Percentiles rank a stretch among this genome's conserved stretches.
Evolutionary conservation across 2,329 filamentous ascomycete species (phyloP).

Genomic region (Xylaria digitata): DNA sequence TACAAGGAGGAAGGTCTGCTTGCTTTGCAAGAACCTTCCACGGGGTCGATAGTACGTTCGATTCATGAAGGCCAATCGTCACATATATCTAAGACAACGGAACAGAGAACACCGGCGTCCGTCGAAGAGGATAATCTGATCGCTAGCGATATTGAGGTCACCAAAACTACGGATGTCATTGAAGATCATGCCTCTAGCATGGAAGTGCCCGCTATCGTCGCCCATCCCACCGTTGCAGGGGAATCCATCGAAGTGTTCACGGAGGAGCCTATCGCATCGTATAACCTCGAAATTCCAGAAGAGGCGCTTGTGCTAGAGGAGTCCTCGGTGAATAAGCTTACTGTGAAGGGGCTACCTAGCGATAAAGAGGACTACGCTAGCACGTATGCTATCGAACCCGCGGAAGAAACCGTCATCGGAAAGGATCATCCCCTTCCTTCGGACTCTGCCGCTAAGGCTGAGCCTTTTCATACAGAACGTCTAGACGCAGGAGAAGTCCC

Average conservation of each 20-base stretch:
- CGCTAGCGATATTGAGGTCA: neutral
- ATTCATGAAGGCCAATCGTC: too few species aligned
- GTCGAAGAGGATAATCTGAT: neutral
- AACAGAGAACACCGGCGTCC: neutral
- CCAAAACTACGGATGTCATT: neutral
- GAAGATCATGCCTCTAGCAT: neutral
- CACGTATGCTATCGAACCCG: neutral
- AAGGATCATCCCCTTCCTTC: neutral
- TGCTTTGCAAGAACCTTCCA: neutral
- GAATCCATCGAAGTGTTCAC: neutral
- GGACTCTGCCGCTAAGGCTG: neutral
- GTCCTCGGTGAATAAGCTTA: neutral
- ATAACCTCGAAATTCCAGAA: neutral
- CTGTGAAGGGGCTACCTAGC: neutral
- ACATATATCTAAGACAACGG: too few species aligned
- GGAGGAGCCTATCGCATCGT: neutral
- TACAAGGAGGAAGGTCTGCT: too few species aligned
- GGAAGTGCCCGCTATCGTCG: neutral
- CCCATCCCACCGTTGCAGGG: neutral
- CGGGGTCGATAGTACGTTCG: neutral
- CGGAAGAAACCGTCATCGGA: neutral
- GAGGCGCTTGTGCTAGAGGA: neutral
- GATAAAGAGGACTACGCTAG: neutral
- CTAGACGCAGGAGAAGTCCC: neutral
- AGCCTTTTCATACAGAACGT: neutral